Evolutionary conservation across 2,329 filamentous ascomycete species (phyloP).

Genomic region (Rutstroemia sp.): DNA sequence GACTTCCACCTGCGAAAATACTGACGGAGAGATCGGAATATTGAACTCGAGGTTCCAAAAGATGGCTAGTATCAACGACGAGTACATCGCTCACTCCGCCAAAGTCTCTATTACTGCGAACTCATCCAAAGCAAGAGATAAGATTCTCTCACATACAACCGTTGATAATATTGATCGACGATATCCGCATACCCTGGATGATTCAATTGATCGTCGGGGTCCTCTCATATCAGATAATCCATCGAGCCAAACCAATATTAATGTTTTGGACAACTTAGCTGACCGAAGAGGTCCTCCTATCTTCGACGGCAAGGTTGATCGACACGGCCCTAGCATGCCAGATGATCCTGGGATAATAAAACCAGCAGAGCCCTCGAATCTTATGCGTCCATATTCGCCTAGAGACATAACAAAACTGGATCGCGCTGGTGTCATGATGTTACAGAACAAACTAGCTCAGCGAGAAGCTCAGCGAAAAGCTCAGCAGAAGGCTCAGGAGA

Average conservation of each 20-base stretch:
- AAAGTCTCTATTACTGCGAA: background rate
- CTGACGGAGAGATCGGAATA: background rate
- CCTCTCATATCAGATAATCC: background rate
- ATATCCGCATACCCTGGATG: background rate
- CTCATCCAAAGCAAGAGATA: background rate
- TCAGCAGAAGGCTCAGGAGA: no score
- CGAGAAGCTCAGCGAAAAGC: no score
- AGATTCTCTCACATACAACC: background rate
- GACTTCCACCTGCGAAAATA: background rate
- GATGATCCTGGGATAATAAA: background rate
- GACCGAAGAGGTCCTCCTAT: background rate
- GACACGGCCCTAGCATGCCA: background rate
- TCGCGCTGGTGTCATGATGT: no score
- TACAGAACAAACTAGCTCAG: no score
- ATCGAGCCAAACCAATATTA: background rate
- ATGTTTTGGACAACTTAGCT: no score
- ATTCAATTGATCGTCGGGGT: background rate
- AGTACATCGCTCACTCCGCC: background rate
- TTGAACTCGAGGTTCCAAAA: background rate
- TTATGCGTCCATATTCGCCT: no score
- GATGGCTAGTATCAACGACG: constrained; percentile 1
- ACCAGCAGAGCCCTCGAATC: no score
- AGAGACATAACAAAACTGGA: no score
- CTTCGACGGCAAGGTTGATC: background rate
- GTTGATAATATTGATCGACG: background rate